phyloP scores from a whole-genome alignment of 192 early-diverging fungal genomes.

The Geranomyces michiganensis region DNA sequence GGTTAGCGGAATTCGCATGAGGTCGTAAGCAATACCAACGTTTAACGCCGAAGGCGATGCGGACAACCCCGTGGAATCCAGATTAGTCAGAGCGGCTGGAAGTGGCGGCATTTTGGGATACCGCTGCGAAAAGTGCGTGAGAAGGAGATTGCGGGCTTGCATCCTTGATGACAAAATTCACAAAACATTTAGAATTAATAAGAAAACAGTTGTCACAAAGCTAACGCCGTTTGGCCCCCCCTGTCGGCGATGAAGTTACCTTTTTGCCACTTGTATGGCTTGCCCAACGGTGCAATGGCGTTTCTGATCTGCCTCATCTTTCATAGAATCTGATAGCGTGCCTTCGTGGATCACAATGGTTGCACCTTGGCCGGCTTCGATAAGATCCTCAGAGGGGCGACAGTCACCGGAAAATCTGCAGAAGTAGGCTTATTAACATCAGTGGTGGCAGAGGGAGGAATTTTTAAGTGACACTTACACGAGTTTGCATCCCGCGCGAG shows the following conservation, averaged over 20 bases:
- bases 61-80: slow-evolving; percentile 39
- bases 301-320: slow-evolving; percentile 73
- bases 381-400: slow-evolving; percentile 76
- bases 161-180: slow-evolving; percentile 52
- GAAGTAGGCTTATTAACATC: too few species aligned
- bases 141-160: slow-evolving; percentile 78
- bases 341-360: slow-evolving; percentile 92
- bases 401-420: slow-evolving; percentile 87
- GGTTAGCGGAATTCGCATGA: slow-evolving; percentile 64
- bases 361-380: slow-evolving; percentile 66
- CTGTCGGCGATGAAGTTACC: slow-evolving; percentile 20
- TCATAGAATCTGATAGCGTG: slow-evolving; percentile 58
- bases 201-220: background rate
- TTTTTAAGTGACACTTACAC: slow-evolving; percentile 47
- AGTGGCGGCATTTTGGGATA: slow-evolving; percentile 82
- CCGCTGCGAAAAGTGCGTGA: slow-evolving; percentile 97
- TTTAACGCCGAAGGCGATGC: slow-evolving; percentile 53
- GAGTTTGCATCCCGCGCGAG: slow-evolving; percentile 72
- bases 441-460: too few species aligned
- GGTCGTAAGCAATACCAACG: slow-evolving; percentile 72
- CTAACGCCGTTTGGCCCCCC: slow-evolving; percentile 23
- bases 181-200: background rate
- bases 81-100: background rate
- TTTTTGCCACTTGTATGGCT: slow-evolving; percentile 79
- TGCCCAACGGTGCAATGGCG: slow-evolving; percentile 85